Conservation (phyloP, 345 rosid species). For the Adansonia digitata region DNA sequence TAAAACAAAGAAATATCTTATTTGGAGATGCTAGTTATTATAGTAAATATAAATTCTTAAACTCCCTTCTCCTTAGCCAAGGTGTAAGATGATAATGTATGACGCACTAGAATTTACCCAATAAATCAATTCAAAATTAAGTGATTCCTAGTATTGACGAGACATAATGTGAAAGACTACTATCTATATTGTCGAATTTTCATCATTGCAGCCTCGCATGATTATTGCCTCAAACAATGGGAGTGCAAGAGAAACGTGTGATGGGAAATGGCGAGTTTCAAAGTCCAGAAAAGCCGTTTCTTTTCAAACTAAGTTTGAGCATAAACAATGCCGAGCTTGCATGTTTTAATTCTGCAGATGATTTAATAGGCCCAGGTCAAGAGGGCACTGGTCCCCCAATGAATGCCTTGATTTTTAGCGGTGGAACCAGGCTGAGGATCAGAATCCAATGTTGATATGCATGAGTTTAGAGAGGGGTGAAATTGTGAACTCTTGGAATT, state of each 20-base stretch:
- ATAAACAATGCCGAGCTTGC: not conserved
- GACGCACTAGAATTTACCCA: too few species aligned
- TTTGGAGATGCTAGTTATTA: too few species aligned
- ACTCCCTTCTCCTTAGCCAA: not conserved
- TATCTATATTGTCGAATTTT: not conserved
- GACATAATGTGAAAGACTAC: too few species aligned
- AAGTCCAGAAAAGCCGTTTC: too few species aligned
- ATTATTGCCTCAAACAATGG: not conserved
- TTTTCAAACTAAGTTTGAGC: not conserved
- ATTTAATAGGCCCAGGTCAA: not conserved
- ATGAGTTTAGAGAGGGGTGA: too few species aligned
- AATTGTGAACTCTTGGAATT: too few species aligned
- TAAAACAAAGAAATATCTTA: too few species aligned
- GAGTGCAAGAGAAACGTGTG: not conserved
- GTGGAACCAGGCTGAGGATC: not conserved
- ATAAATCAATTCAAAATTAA: too few species aligned
- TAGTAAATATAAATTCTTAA: not conserved
- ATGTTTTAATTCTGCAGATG: not conserved
- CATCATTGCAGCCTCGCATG: not conserved
- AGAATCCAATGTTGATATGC: not conserved
- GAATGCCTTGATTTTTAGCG: too few species aligned
- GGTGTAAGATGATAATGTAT: too few species aligned
- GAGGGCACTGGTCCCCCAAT: not conserved
- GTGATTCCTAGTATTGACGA: too few species aligned
- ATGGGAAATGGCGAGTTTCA: too few species aligned